Base-by-base conservation (phyloP, 768 basidiomycete species). In the Psilocybe subaeruginosa region DNA sequence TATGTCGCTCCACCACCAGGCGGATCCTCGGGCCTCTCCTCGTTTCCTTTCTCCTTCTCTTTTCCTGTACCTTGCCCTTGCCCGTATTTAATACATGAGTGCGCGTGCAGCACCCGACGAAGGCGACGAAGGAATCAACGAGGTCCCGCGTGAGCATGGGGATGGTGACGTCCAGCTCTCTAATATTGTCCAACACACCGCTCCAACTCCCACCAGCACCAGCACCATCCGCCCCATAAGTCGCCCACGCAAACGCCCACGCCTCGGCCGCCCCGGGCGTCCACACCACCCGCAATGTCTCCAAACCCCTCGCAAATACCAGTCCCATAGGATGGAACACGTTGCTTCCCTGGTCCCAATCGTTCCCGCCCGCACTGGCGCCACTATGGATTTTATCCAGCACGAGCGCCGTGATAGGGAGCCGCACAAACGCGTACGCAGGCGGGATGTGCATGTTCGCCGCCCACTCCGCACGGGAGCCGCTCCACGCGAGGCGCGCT, bases 101-200 rank as follows among this genome's bases (percentile, higher is more conserved):
- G 41, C 8, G 46, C 27, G 66, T 12, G 53, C 69, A 72, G 19
- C 62, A 61, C n/a, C 59, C 62, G 17, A 71, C 66, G 45, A 72
- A 67, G 1, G 45, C 58, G 11, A 70, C 62, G 17, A 69, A 61
- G n/a, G 70, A 72, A 35, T 72, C 70, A 16, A 70, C 69, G 16
- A 73, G 60, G 37, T 72, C 73, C 8, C 74, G 67, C 0, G 69
- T 69, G 53, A 74, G 67, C 8, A 71, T 60, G 2, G 71, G 67
- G 49, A 72, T 67, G 37, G 63, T 50, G 12, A 72, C 66, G 16
- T 62, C 61, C 19, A 72, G 55, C 6, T 68, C 54, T 0, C 49
- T 49, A 4, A 74, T 61, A n/a, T 61, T 59, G 2, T 61, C 63
- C 0, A 69, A 57, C 14, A 43, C n/a, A 0, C 41, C 9, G 47